These are phyloP conservation scores for Amesomyces nigricolor DNA, from an alignment of 2,329 filamentous ascomycete species.

Conservation along the genomic window DNA sequence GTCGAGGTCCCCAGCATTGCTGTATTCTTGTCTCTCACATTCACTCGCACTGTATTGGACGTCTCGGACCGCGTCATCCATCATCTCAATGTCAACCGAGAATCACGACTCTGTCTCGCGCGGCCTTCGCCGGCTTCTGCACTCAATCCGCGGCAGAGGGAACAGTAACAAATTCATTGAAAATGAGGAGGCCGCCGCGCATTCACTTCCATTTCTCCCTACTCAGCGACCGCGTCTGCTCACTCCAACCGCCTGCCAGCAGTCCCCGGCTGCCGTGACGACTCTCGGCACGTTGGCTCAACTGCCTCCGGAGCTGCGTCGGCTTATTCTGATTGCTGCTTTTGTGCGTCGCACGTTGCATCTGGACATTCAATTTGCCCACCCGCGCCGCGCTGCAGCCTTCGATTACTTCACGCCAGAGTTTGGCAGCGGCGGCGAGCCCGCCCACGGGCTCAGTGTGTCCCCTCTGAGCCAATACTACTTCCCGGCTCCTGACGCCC, in stretches of 20 bases:
- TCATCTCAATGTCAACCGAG: too few species aligned
- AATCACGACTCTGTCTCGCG: too few species aligned
- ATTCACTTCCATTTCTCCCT: conserved; percentile 19
- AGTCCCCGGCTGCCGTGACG: background rate
- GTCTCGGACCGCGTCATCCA: too few species aligned
- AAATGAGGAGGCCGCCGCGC: background rate
- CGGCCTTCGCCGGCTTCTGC: too few species aligned
- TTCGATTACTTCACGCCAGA: conserved; percentile 7
- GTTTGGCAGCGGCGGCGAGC: conserved; percentile 8
- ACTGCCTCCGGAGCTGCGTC: conserved; percentile 27
- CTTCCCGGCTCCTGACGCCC: background rate
- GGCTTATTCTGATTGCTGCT: conserved; percentile 23
- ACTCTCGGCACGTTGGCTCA: conserved; percentile 15
- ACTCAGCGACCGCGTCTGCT: background rate
- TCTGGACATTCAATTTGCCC: conserved; percentile 20
- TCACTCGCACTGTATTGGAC: too few species aligned
- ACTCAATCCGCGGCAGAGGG: too few species aligned
- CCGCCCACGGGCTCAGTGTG: background rate
- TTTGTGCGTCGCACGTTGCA: conserved; percentile 24
- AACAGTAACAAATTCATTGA: too few species aligned
- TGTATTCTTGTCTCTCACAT: too few species aligned
- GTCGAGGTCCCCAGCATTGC: too few species aligned
- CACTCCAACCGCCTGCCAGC: background rate
- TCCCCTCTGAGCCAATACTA: conserved; percentile 2
- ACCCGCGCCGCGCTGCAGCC: background rate